Evolutionary conservation across 1,139 yeast genomes (phyloP), one percentile per base, ranked within the genome.

Genomic region (Debaryomyces nepalensis): DNA sequence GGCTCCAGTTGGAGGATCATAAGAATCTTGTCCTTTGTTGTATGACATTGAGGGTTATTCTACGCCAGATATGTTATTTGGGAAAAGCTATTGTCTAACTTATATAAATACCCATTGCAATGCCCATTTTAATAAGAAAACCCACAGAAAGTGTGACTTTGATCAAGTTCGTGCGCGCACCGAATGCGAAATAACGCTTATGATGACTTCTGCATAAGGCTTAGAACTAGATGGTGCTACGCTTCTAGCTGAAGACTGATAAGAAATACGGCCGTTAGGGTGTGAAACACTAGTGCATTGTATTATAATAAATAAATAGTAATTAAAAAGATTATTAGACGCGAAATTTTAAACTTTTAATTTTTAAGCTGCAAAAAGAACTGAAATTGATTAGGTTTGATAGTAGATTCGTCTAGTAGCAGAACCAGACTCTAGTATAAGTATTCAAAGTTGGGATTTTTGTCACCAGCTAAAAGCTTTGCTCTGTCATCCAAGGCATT

Each of bases 381-480:
- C n/a, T n/a, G n/a, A n/a, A n/a, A n/a, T n/a, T n/a, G n/a, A n/a
- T n/a, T n/a, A n/a, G n/a, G n/a, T n/a, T n/a, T n/a, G n/a, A n/a
- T n/a, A n/a, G n/a, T n/a, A n/a, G n/a, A n/a, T n/a, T n/a, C n/a
- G n/a, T n/a, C n/a, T n/a, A n/a, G n/a, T n/a, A n/a, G n/a, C n/a
- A n/a, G n/a, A n/a, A n/a, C n/a, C n/a, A 9, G 14, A 20, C 10
- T 39, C 47, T 54, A 69, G 50, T 70, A 70, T 44, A 63, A 58
- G 52, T 73, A 73, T 31, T 49, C 61, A 49, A 83, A 84, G 27
- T 68, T 66, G 2, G 95, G 95, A 52, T 77, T 78, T 50, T 75
- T 63, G 59, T 87, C 96, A 48, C 95, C 91, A 21, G 73, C 76
- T 48, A 74, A 63, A 19, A 68, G 59, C 53, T 72, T 70, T 18